These are phyloP conservation scores for Mycena chlorophos DNA, from an alignment of 768 basidiomycete species.

Conservation along the genomic window DNA sequence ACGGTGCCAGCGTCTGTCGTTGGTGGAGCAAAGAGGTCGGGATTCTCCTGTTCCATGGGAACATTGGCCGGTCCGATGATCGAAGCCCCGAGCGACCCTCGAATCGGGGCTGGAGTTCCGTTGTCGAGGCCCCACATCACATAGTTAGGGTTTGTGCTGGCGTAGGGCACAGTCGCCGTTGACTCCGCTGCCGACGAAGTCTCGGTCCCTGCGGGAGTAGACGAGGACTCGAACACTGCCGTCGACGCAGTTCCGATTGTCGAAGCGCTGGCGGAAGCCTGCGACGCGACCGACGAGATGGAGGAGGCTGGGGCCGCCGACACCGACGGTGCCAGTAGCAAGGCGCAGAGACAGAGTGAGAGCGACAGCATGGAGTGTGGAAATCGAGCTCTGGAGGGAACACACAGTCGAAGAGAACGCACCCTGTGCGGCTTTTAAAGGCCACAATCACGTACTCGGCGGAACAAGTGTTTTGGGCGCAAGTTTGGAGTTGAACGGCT, in stretches of 20 bases:
- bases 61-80: slow-evolving; percentile 45
- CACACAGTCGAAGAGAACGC: too few species aligned
- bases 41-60: slow-evolving; percentile 43
- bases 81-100: slow-evolving; percentile 41
- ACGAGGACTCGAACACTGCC: not conserved
- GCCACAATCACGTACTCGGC: too few species aligned
- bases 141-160: slow-evolving; percentile 47
- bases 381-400: not conserved
- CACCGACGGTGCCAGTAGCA: slow-evolving; percentile 31
- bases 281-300: slow-evolving; percentile 20
- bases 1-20: slow-evolving; percentile 45
- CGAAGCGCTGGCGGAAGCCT: slow-evolving; percentile 5
- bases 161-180: slow-evolving; percentile 46
- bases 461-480: too few species aligned
- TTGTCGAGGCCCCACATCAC: slow-evolving; percentile 36
- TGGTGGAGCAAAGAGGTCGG: slow-evolving; percentile 46
- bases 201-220: slow-evolving; percentile 11
- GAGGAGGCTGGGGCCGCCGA: slow-evolving; percentile 22
- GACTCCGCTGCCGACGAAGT: slow-evolving; percentile 29
- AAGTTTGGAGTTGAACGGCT: too few species aligned
- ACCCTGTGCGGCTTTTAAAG: too few species aligned
- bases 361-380: slow-evolving; percentile 37
- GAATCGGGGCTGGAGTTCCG: slow-evolving; percentile 34
- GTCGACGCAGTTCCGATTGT: slow-evolving; percentile 19
- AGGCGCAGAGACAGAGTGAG: slow-evolving; percentile 35